Conservation (phyloP, 225 moss, liverwort and hornwort genomes). For the Thuidium tamariscinum region DNA sequence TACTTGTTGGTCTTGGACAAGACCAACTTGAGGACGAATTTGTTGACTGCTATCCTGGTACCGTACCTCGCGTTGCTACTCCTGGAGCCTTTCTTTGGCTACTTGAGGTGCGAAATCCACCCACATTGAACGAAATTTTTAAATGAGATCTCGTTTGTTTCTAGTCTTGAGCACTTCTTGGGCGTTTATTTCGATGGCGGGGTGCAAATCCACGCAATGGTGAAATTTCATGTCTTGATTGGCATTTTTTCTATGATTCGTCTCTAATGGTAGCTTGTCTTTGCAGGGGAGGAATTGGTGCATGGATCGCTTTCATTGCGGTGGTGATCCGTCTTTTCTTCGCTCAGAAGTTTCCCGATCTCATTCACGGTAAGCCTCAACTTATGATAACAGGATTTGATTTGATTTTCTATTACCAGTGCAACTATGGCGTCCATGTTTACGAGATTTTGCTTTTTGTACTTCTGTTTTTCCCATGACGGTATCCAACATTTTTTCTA, state of each 20-base stretch:
- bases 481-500: background rate
- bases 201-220: background rate
- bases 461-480: background rate
- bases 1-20: conserved; percentile 63
- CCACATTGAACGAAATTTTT: background rate
- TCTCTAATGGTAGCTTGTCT: background rate
- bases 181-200: background rate
- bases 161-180: background rate
- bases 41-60: conserved; percentile 69
- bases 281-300: conserved; percentile 31
- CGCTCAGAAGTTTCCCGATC: conserved; percentile 25
- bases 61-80: conserved; percentile 74
- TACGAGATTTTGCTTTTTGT: background rate
- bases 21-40: conserved; percentile 74
- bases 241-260: background rate
- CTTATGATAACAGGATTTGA: no score
- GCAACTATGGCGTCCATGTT: background rate
- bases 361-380: background rate
- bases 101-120: conserved; percentile 17
- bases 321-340: conserved; percentile 62
- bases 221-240: background rate
- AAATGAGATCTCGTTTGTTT: background rate
- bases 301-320: conserved; percentile 54
- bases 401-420: background rate
- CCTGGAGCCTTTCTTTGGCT: conserved; percentile 39